Conservation (phyloP, 1,139 yeast species). For the Taphrina betulina region DNA sequence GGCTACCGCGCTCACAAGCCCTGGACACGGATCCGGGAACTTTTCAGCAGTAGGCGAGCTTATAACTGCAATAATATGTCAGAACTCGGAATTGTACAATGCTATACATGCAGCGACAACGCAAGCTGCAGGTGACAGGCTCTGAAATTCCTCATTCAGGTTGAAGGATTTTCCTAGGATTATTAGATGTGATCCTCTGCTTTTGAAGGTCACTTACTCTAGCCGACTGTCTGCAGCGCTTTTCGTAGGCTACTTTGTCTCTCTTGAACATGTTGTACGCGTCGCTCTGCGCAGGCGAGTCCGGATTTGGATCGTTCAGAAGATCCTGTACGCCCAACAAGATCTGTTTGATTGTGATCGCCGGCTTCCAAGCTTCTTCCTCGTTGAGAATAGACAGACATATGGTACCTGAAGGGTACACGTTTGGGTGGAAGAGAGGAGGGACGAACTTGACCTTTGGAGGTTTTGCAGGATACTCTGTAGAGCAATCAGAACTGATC, state of each 20-base stretch:
- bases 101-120: too few relatives aligned
- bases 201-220: too few relatives aligned
- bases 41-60: too few relatives aligned
- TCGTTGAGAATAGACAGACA: constrained; percentile 91
- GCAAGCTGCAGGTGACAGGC: too few relatives aligned
- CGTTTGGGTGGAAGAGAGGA: constrained; percentile 92
- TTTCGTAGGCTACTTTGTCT: constrained; percentile 63
- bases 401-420: constrained; percentile 94
- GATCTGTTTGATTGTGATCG: constrained; percentile 85
- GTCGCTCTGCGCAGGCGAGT: constrained; percentile 96
- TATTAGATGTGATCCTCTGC: too few relatives aligned
- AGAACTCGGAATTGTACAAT: too few relatives aligned
- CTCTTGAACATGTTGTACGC: constrained; percentile 76
- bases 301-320: constrained; percentile 84
- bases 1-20: too few relatives aligned
- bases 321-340: constrained; percentile 90
- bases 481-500: too few relatives aligned
- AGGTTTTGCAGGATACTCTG: constrained; percentile 12
- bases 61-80: too few relatives aligned
- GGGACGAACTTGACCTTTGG: constrained; percentile 58
- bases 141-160: too few relatives aligned
- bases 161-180: constrained; percentile 18
- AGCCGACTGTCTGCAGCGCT: constrained; percentile 40
- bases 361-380: constrained; percentile 98
- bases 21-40: too few relatives aligned